Conservation (phyloP, 805 yeast genomes). For the Schizosaccharomyces octosporus region DNA sequence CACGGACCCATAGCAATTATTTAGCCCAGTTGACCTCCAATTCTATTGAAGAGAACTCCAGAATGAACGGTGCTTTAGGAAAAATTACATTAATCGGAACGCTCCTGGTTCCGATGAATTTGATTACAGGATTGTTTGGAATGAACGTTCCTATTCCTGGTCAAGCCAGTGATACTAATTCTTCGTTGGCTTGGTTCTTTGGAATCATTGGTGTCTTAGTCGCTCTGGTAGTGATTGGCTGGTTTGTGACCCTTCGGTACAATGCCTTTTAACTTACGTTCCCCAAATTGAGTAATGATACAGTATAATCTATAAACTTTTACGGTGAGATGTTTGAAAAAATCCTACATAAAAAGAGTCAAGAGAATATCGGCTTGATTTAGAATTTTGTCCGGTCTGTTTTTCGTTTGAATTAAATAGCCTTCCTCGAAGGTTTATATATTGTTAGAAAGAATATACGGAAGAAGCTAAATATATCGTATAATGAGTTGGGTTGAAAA, state of each 20-base stretch:
- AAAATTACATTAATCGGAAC: constrained; percentile 82
- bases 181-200: constrained; percentile 34
- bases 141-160: constrained; percentile 90
- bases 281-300: background rate
- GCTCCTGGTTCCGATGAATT: constrained; percentile 64
- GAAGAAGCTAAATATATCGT: too few relatives aligned
- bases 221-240: constrained; percentile 18
- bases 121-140: constrained; percentile 79
- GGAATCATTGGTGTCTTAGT: constrained; percentile 36
- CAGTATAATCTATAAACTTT: background rate
- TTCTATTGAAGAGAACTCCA: constrained; percentile 62
- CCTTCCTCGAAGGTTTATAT: too few relatives aligned
- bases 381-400: too few relatives aligned
- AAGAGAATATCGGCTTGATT: too few relatives aligned
- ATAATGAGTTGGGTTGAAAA: too few relatives aligned
- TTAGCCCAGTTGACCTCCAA: constrained; percentile 86
- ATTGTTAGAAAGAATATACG: too few relatives aligned
- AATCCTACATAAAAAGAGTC: too few relatives aligned
- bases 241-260: constrained; percentile 15
- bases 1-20: constrained; percentile 77
- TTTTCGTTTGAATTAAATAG: too few relatives aligned
- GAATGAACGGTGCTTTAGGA: constrained; percentile 65
- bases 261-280: background rate
- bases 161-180: constrained; percentile 12
- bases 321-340: background rate